These are phyloP conservation scores for Microdochium trichocladiopsis DNA, from an alignment of 2,329 filamentous ascomycete species.

Conservation along the genomic window DNA sequence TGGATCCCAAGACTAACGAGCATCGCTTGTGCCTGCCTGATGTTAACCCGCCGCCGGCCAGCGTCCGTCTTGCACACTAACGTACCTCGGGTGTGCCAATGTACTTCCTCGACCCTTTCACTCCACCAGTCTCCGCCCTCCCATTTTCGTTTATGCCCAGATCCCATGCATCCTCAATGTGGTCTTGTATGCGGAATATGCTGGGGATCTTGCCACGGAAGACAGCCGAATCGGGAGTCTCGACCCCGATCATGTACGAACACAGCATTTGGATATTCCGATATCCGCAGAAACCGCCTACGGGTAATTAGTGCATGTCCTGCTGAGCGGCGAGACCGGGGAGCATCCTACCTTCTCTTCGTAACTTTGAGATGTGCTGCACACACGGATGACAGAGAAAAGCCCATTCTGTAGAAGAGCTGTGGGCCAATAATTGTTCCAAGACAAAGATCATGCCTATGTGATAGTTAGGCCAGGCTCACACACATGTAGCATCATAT, in stretches of 20 bases:
- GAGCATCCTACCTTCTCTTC: conserved; percentile 52
- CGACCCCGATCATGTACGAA: conserved; percentile 64
- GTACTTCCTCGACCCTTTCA: conserved; percentile 85
- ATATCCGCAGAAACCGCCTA: conserved; percentile 89
- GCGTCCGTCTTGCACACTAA: not conserved
- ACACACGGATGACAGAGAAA: conserved; percentile 75
- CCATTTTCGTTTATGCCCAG: conserved; percentile 70
- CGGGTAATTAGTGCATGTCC: not conserved
- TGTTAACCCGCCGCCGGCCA: not conserved
- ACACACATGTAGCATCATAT: not conserved
- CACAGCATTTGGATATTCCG: conserved; percentile 89
- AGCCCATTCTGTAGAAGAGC: conserved; percentile 56
- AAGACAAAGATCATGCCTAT: conserved; percentile 55
- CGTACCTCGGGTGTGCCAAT: conserved; percentile 85
- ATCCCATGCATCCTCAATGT: conserved; percentile 86
- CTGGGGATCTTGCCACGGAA: conserved; percentile 61
- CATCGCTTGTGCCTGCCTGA: conserved; percentile 66
- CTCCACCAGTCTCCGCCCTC: conserved; percentile 76
- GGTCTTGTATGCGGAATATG: conserved; percentile 76
- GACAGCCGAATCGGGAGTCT: conserved; percentile 46
- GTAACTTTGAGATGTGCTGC: conserved; percentile 74
- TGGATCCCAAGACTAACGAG: conserved; percentile 63
- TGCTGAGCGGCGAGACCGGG: not conserved
- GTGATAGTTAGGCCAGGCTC: conserved; percentile 34
- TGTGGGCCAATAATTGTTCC: conserved; percentile 56